phyloP scores from a whole-genome alignment of 1,284 basidiomycete species.

The Apiotrichum montevideense region DNA sequence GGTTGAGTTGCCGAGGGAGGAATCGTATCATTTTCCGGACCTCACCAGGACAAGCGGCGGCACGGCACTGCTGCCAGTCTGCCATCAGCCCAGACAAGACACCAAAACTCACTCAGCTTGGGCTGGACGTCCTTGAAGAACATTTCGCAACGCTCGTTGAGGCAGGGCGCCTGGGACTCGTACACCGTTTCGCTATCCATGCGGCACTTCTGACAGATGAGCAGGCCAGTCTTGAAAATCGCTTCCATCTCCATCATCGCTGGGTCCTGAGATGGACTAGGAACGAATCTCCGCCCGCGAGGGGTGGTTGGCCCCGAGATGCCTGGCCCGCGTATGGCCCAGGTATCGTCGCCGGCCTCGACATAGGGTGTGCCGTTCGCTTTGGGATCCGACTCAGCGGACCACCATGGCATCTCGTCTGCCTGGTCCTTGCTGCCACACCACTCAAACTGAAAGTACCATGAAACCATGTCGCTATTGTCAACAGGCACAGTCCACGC shows the following conservation, averaged over 20 bases:
- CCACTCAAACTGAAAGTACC: conserved; percentile 44
- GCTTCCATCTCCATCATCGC: background rate
- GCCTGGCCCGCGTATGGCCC: background rate
- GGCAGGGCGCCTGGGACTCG: conserved; percentile 8
- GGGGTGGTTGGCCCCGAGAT: background rate
- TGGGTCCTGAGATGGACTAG: background rate
- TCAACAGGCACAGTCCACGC: conserved; percentile 42
- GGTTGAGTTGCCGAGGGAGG: conserved; percentile 14
- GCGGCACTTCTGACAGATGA: conserved; percentile 4
- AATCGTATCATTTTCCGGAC: conserved; percentile 19
- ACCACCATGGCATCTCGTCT: conserved; percentile 38
- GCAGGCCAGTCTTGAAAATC: background rate
- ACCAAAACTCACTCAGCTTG: background rate
- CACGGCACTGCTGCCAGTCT: background rate
- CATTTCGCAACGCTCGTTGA: conserved; percentile 14
- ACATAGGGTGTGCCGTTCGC: background rate
- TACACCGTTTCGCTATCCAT: conserved; percentile 10
- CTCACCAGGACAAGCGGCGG: background rate
- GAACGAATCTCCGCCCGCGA: background rate
- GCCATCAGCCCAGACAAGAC: background rate
- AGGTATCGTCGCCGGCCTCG: background rate
- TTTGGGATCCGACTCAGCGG: background rate
- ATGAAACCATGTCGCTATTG: conserved; percentile 13
- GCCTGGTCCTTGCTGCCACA: conserved; percentile 13
- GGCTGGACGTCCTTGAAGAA: background rate